Evolutionary conservation across 2,329 filamentous ascomycete species (phyloP), one percentile per base, ranked within the genome.

Genomic region (Calonectria henricotiae): DNA sequence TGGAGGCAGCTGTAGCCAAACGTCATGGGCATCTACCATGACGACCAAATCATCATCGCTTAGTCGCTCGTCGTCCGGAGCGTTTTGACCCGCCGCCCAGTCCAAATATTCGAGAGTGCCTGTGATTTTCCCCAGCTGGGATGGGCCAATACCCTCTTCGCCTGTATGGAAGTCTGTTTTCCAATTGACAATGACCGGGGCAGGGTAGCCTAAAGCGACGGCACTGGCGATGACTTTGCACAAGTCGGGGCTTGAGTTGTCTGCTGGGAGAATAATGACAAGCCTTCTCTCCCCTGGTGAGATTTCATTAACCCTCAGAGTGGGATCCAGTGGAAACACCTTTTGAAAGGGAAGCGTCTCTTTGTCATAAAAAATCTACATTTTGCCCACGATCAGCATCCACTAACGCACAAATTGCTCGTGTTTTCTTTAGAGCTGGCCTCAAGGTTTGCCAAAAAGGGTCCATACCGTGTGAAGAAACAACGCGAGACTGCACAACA

Each of bases 111-210:
- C 72, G 23, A 80, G 71, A n/a, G 76, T 74, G 15, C 79, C 79
- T 0, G 76, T 76, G 9, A 80, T 78, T 55, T 80, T 80, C 11
- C 74, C 77, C 5, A 80, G 51, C 32, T 80, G 77, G 12, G 79
- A 67, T 12, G 76, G 75, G 0, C 74, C 73, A 11, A 78, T 77
- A 9, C 77, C 76, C 12, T 71, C 69, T 7, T 69, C 68, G 17
- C 75, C 66, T 32, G 72, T 65, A 17, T 75, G 71, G 4, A 76
- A 79, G 23, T 80, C 74, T 5, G 74, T 72, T 20, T 74, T 74
- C 79, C 79, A 80, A 63, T 80, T 80, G 47, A 79, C 75, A n/a
- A 80, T 77, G 27, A 80, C 74, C 7, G 79, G 77, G 8, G 75
- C 75, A 2, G 79, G 79, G 49, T 80, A 80, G 7, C 76, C 79